These are phyloP conservation scores for Verticillium longisporum DNA, from an alignment of 2,329 filamentous ascomycete species.

Conservation along the genomic window DNA sequence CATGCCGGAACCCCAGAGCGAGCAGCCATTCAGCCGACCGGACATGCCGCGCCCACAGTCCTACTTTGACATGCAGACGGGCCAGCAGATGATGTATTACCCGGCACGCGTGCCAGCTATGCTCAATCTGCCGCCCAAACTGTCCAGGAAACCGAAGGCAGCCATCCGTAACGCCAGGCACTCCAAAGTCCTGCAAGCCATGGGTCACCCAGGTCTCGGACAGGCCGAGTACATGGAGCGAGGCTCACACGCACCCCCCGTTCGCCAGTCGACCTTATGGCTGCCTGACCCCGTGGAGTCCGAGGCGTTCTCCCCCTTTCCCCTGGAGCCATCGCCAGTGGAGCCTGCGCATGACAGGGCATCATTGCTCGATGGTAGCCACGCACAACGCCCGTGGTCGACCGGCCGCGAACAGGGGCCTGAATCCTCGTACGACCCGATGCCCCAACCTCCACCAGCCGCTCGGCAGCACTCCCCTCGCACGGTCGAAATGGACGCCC, in stretches of 20 bases:
- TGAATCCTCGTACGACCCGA: background rate
- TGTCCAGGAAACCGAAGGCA: slow-evolving; percentile 67
- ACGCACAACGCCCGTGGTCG: background rate
- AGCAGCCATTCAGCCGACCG: slow-evolving; percentile 7
- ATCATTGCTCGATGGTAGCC: background rate
- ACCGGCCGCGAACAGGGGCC: background rate
- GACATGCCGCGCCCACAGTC: slow-evolving; percentile 41
- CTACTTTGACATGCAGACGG: slow-evolving; percentile 57
- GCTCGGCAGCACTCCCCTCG: slow-evolving; percentile 21
- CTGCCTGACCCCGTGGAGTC: slow-evolving; percentile 37
- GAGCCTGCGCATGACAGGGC: slow-evolving; percentile 8
- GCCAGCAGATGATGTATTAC: slow-evolving; percentile 86
- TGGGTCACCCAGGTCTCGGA: slow-evolving; percentile 24
- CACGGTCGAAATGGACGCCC: slow-evolving; percentile 20
- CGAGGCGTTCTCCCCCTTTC: slow-evolving; percentile 21
- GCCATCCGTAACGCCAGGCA: slow-evolving; percentile 61
- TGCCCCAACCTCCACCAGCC: slow-evolving; percentile 6
- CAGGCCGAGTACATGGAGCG: slow-evolving; percentile 18
- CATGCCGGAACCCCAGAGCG: slow-evolving; percentile 9
- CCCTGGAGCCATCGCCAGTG: slow-evolving; percentile 4
- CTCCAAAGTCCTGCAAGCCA: slow-evolving; percentile 63
- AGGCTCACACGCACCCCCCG: slow-evolving; percentile 9
- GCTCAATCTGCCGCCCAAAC: slow-evolving; percentile 82
- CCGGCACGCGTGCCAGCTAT: slow-evolving; percentile 90
- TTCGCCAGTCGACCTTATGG: slow-evolving; percentile 32